Evolutionary conservation across 2,329 filamentous ascomycete species (phyloP).

Genomic region (Fonsecaea nubica): DNA sequence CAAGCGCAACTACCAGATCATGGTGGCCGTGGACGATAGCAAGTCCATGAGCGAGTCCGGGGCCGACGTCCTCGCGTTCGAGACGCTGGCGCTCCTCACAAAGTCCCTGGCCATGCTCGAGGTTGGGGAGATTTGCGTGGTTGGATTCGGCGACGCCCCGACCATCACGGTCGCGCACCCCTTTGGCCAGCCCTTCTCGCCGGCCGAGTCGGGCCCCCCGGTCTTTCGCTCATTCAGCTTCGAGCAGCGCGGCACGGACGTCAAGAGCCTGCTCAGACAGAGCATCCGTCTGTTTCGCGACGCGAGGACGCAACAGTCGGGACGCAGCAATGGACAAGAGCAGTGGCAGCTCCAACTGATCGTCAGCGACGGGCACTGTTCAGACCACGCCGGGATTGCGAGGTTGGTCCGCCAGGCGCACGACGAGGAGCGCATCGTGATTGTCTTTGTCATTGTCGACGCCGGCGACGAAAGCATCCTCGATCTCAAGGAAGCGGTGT

Average conservation of each 20-base stretch:
- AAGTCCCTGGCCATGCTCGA: conserved; percentile 90
- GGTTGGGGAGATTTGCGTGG: conserved; percentile 87
- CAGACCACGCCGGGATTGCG: conserved; percentile 83
- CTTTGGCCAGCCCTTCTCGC: conserved; percentile 79
- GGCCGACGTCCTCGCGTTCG: conserved; percentile 81
- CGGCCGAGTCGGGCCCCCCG: conserved; percentile 76
- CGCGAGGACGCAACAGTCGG: conserved; percentile 65
- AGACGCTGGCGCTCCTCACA: conserved; percentile 90
- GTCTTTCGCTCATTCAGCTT: conserved; percentile 87
- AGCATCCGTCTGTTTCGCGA: conserved; percentile 82
- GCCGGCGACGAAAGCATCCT: conserved; percentile 67
- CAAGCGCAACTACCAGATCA: conserved; percentile 94
- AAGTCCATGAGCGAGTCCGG: conserved; percentile 87
- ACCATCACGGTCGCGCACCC: conserved; percentile 83
- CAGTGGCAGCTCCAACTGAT: conserved; percentile 96
- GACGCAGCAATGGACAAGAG: conserved; percentile 63
- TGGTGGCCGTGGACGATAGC: conserved; percentile 95
- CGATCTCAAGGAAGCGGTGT: conserved; percentile 85
- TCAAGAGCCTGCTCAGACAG: conserved; percentile 75
- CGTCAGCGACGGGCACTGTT: conserved; percentile 91
- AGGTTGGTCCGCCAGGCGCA: conserved; percentile 83
- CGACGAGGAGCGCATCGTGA: conserved; percentile 87
- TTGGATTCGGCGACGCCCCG: conserved; percentile 79
- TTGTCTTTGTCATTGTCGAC: conserved; percentile 97
- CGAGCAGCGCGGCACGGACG: conserved; percentile 82